Conservation (phyloP, 2,329 filamentous ascomycete genomes). For the Aspergillus novoparasiticus region DNA sequence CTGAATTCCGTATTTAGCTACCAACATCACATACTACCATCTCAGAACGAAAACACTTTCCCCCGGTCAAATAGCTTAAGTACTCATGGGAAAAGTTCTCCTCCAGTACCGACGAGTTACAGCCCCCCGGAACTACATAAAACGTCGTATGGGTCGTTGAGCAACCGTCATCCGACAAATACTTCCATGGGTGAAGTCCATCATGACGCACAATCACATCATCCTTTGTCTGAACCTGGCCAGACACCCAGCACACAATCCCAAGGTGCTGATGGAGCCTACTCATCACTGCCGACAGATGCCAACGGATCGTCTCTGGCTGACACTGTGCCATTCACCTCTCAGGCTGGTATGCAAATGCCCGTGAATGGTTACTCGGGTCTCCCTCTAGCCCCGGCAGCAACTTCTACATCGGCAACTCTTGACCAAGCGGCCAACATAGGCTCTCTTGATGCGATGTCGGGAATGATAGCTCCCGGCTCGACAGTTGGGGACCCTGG, state of each 20-base stretch:
- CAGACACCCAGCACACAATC: slow-evolving; percentile 16
- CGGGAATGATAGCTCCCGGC: slow-evolving; percentile 28
- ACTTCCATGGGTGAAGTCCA: slow-evolving; percentile 20
- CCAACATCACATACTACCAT: slow-evolving; percentile 27
- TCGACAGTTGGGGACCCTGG: slow-evolving; percentile 28
- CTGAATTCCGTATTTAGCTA: slow-evolving; percentile 24
- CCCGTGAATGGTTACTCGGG: slow-evolving; percentile 24
- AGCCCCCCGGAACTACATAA: slow-evolving; percentile 27
- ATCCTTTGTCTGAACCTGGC: background rate
- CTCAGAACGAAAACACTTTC: slow-evolving; percentile 27
- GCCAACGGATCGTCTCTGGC: slow-evolving; percentile 22
- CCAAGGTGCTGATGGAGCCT: slow-evolving; percentile 17
- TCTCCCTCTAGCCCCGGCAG: slow-evolving; percentile 21
- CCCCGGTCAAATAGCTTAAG: slow-evolving; percentile 30
- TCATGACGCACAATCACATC: slow-evolving; percentile 14
- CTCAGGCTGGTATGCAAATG: slow-evolving; percentile 19
- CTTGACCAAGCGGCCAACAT: slow-evolving; percentile 30
- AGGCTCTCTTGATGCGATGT: slow-evolving; percentile 25
- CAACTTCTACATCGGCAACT: slow-evolving; percentile 27
- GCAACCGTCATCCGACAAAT: slow-evolving; percentile 15
- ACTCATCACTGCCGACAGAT: slow-evolving; percentile 19
- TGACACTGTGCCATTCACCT: slow-evolving; percentile 20
- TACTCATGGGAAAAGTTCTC: slow-evolving; percentile 33
- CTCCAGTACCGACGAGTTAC: slow-evolving; percentile 30
- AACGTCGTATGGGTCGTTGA: slow-evolving; percentile 21